Conservation (phyloP, 2,329 filamentous ascomycete genomes). For the Calonectria naviculata region DNA sequence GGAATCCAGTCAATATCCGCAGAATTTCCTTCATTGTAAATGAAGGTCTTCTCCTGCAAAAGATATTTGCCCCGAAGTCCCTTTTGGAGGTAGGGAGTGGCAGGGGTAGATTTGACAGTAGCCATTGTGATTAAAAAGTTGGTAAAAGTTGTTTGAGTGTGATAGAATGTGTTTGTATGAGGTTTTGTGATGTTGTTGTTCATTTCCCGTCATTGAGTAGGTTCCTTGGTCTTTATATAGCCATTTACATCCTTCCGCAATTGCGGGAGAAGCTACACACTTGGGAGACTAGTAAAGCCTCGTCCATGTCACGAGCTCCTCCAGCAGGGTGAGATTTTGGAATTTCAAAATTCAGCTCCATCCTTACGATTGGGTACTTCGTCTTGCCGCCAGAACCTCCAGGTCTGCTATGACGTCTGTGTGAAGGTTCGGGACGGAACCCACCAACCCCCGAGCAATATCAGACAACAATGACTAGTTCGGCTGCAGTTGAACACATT, state of each 20-base stretch:
- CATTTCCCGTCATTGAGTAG: no score
- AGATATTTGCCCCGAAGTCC: background rate
- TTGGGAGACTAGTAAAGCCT: background rate
- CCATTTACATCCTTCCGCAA: no score
- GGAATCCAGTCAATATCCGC: conserved; percentile 12
- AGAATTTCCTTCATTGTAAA: background rate
- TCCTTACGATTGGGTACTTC: background rate
- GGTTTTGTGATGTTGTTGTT: background rate
- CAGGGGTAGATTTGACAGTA: background rate
- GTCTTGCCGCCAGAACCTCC: background rate
- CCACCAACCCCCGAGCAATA: background rate
- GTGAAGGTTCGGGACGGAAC: background rate
- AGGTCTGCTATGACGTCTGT: background rate
- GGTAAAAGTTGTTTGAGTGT: background rate
- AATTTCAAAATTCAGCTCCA: background rate
- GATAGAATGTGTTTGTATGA: background rate
- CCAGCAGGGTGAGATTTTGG: background rate
- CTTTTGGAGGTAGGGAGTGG: background rate
- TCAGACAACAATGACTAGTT: background rate
- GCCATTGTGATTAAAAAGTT: background rate
- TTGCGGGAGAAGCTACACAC: background rate
- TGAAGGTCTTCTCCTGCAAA: background rate
- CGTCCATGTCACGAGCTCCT: background rate
- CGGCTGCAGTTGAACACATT: background rate
- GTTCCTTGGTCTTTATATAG: background rate